Evolutionary conservation across 139 green algal genomes (phyloP), one percentile per base, ranked within the genome.

Genomic region (Chlamydomonas eustigma): DNA sequence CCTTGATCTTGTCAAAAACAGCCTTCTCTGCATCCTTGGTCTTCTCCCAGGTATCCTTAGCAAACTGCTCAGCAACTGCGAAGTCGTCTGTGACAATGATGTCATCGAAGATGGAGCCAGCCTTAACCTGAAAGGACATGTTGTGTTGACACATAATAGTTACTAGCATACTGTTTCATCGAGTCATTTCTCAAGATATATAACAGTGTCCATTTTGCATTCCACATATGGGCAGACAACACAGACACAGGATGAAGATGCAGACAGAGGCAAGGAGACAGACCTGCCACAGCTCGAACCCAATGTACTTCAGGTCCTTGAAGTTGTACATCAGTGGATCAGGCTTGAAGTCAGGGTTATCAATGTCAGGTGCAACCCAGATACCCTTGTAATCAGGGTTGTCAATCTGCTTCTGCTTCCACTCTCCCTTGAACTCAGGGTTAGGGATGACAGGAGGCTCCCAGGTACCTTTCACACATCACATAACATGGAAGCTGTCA

Each of bases 211-310:
- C n/a, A n/a, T n/a, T n/a, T n/a, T n/a, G n/a, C n/a, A 58, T 12
- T 58, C 44, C 12, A 18, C 12, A 58, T 18, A 58, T 12, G 44
- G 44, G 44, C 12, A 28, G 12, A 58, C 12, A 18, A 58, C 44
- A 58, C 44, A 58, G 44, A 58, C 44, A 58, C 44, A 58, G 18
- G 12, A 58, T n/a, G n/a, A n/a, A n/a, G n/a, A n/a, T n/a, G n/a
- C n/a, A n/a, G n/a, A n/a, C n/a, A n/a, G n/a, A n/a, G n/a, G n/a
- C n/a, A n/a, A n/a, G n/a, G n/a, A n/a, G n/a, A n/a, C n/a, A n/a
- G n/a, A 94, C 90, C 84, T 93, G 86, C 92, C 92, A 97, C 30
- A 97, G 81, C 88, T 97, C 92, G 69, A 97, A 93, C 75, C 85
- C 92, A 6, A 94, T 83, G 67, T 87, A 94, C 80, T 90, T 91